phyloP scores from a whole-genome alignment of 108 stramenopile species.

The Asterionellopsis glacialis region DNA sequence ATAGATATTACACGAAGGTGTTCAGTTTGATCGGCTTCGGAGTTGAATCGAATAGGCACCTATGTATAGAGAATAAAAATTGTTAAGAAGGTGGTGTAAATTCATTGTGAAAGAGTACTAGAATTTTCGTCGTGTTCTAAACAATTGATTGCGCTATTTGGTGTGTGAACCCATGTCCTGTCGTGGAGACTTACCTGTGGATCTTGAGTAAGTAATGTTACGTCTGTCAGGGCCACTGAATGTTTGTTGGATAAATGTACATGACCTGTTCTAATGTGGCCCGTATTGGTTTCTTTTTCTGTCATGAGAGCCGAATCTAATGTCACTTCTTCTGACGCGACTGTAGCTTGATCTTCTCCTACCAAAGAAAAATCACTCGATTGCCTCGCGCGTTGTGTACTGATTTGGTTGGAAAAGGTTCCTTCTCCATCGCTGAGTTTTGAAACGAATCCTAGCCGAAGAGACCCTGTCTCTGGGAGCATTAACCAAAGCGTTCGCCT shows the following conservation, averaged over 20 bases:
- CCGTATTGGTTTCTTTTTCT: slow-evolving; percentile 12
- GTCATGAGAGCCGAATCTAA: slow-evolving; percentile 39
- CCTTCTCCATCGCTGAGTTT: slow-evolving; percentile 36
- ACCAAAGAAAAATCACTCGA: slow-evolving; percentile 3
- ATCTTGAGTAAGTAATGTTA: slow-evolving; percentile 54
- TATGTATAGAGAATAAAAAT: slow-evolving; percentile 1
- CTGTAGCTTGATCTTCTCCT: slow-evolving; percentile 12
- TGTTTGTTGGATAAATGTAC: slow-evolving; percentile 71
- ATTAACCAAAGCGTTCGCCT: slow-evolving; percentile 77
- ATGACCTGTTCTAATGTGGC: slow-evolving; percentile 34
- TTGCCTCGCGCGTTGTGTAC: slow-evolving; percentile 14
- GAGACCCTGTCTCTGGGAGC: slow-evolving; percentile 57
- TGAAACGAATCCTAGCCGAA: slow-evolving; percentile 74
- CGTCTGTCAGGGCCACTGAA: slow-evolving; percentile 73
- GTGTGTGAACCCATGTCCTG: too few species aligned
- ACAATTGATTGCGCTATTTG: too few species aligned
- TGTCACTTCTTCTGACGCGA: slow-evolving; percentile 47
- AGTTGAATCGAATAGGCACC: slow-evolving; percentile 41
- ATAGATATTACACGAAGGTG: slow-evolving; percentile 64
- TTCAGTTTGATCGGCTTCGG: slow-evolving; percentile 50
- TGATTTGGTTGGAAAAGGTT: slow-evolving; percentile 15
- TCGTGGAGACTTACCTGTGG: slow-evolving; percentile 27
- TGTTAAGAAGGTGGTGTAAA: neutral
- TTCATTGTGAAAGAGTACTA: neutral
- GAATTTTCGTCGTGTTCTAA: too few species aligned